phyloP scores from a whole-genome alignment of 2,329 filamentous ascomycete species.

The Talaromyces sp. region DNA sequence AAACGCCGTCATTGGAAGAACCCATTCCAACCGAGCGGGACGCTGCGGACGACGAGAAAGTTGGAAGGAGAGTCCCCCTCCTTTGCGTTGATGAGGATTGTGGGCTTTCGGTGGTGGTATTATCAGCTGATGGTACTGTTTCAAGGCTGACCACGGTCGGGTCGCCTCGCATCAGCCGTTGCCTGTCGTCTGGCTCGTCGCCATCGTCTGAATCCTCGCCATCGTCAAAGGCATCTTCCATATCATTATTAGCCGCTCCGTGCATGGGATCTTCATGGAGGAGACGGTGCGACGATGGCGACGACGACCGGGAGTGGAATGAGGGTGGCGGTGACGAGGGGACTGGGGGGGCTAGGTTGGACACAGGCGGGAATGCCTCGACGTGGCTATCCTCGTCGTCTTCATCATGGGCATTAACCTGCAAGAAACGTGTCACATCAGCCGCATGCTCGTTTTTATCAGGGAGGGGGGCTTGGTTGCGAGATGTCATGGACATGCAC shows the following conservation, averaged over 20 bases:
- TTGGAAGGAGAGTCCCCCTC: constrained; percentile 52
- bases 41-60: constrained; percentile 38
- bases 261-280: constrained; percentile 49
- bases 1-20: constrained; percentile 87
- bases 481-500: constrained; percentile 35
- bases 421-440: constrained; percentile 1
- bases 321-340: constrained; percentile 60
- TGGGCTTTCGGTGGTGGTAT: constrained; percentile 17
- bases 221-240: constrained; percentile 88
- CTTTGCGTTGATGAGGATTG: constrained; percentile 34
- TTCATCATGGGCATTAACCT: constrained; percentile 44
- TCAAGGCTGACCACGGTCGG: constrained; percentile 29
- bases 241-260: constrained; percentile 66
- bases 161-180: constrained; percentile 74
- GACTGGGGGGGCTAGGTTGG: constrained; percentile 23
- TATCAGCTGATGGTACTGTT: constrained; percentile 22
- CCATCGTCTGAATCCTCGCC: constrained; percentile 68
- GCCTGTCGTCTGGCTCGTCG: constrained; percentile 73
- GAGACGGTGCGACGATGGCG: constrained; percentile 52
- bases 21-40: constrained; percentile 53
- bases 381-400: constrained; percentile 29
- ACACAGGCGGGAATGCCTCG: constrained; percentile 27
- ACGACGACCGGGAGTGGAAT: constrained; percentile 80
- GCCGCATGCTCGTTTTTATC: not conserved
- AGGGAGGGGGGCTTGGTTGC: not conserved